Evolutionary conservation across 306 rosid genomes (phyloP).

Genomic region (Boehmeria nivea): DNA sequence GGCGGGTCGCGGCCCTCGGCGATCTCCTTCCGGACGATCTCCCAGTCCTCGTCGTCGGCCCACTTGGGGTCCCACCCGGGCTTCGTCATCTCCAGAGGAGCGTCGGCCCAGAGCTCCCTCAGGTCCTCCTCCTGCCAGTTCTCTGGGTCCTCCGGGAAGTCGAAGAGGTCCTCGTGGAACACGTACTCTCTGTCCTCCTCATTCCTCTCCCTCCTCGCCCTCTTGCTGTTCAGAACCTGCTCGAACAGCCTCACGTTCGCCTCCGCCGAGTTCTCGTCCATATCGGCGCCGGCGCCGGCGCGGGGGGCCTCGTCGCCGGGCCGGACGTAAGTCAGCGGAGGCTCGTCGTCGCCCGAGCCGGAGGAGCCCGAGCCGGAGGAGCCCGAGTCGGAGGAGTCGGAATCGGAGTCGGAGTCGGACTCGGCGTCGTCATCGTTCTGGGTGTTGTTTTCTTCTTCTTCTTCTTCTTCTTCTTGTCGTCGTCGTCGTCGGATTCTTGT

Average conservation of each 20-base stretch:
- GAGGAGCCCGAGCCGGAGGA: conserved; percentile 26
- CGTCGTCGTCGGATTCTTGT: background rate
- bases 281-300: conserved; percentile 21
- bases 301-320: conserved; percentile 16
- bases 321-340: conserved; percentile 16
- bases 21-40: conserved; percentile 35
- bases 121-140: conserved; percentile 70
- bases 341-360: no score
- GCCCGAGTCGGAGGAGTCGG: conserved; percentile 20
- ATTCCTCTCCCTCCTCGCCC: conserved; percentile 17
- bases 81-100: conserved; percentile 35
- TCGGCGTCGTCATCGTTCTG: conserved; percentile 8
- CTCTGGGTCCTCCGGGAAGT: conserved; percentile 70
- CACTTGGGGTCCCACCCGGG: conserved; percentile 90
- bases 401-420: conserved; percentile 17
- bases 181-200: conserved; percentile 12
- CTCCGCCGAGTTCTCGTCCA: conserved; percentile 30
- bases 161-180: conserved; percentile 29
- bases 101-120: conserved; percentile 71
- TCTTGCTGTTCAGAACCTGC: conserved; percentile 25
- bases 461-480: background rate
- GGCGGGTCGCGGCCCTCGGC: conserved; percentile 50
- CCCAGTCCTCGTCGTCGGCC: conserved; percentile 60
- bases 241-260: conserved; percentile 26
- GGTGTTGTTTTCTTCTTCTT: background rate